Conservation (phyloP, 345 rosid species). For the Lumnitzera racemosa region DNA sequence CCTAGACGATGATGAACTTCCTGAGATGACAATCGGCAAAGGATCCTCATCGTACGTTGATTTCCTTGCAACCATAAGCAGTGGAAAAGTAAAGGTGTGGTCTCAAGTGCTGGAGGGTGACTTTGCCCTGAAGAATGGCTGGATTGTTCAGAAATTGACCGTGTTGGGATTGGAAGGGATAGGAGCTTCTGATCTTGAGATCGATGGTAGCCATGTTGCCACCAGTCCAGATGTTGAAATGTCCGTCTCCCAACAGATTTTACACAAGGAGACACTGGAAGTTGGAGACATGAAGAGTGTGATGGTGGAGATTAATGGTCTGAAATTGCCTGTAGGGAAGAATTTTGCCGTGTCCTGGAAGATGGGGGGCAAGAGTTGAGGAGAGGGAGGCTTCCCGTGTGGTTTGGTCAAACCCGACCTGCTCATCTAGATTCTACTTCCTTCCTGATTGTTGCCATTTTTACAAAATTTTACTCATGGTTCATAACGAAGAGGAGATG, state of each 20-base stretch:
- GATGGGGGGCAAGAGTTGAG: slow-evolving; percentile 26
- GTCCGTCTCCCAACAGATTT: slow-evolving; percentile 36
- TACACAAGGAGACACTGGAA: slow-evolving; percentile 22
- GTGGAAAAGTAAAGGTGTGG: slow-evolving; percentile 73
- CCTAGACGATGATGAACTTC: slow-evolving; percentile 84
- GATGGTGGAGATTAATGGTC: slow-evolving; percentile 57
- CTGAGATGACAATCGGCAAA: slow-evolving; percentile 74
- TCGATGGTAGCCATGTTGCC: slow-evolving; percentile 31
- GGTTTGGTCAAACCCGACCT: neutral
- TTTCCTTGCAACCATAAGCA: slow-evolving; percentile 48
- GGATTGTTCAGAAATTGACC: slow-evolving; percentile 54
- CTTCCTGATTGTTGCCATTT: too few species aligned
- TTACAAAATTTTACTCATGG: too few species aligned
- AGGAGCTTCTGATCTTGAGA: slow-evolving; percentile 29
- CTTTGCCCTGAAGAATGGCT: slow-evolving; percentile 68
- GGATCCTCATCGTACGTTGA: slow-evolving; percentile 58
- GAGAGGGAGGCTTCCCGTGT: neutral
- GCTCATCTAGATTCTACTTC: neutral
- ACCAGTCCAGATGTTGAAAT: slow-evolving; percentile 21
- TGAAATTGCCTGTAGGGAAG: slow-evolving; percentile 59
- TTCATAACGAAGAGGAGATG: slow-evolving; percentile 27
- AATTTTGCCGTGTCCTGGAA: slow-evolving; percentile 66
- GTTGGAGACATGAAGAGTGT: slow-evolving; percentile 32
- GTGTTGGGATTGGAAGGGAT: slow-evolving; percentile 67
- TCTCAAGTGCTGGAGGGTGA: slow-evolving; percentile 67